Conservation (phyloP, 129 eudicot species). For the Saposhnikovia divaricata region DNA sequence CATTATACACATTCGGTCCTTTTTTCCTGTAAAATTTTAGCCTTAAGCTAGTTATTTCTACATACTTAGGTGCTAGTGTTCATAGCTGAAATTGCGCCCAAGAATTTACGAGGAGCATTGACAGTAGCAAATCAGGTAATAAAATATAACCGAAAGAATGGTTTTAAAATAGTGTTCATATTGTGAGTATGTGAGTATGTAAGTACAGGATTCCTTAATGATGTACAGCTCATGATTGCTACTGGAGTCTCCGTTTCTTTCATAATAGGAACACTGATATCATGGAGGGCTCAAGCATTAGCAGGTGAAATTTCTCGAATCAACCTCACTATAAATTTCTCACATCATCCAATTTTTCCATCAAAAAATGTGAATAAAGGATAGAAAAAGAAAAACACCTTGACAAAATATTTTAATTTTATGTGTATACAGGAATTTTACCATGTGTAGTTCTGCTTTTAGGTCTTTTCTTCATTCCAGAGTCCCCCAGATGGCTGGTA, state of each 20-base stretch:
- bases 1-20: too few species aligned
- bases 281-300: constrained; percentile 53
- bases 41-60: too few species aligned
- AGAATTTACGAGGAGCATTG: constrained; percentile 43
- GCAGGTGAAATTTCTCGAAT: constrained; percentile 25
- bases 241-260: constrained; percentile 41
- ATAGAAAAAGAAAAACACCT: neutral
- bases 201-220: neutral
- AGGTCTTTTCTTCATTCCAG: too few species aligned
- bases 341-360: neutral
- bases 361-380: neutral
- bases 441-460: constrained; percentile 36
- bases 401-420: neutral
- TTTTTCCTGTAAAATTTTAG: too few species aligned
- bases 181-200: neutral
- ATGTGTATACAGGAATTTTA: constrained; percentile 32
- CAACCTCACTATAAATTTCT: neutral
- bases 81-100: constrained; percentile 43
- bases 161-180: neutral
- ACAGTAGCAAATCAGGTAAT: constrained; percentile 39
- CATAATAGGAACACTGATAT: constrained; percentile 35
- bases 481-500: too few species aligned
- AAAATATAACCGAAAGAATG: neutral
- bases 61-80: constrained; percentile 36
- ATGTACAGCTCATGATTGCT: constrained; percentile 40